A percentile compares a stretch with the other conserved stretches of the same genome.
Evolutionary conservation across 2,329 filamentous ascomycete species (phyloP).

Genomic region (Fusarium sp.): DNA sequence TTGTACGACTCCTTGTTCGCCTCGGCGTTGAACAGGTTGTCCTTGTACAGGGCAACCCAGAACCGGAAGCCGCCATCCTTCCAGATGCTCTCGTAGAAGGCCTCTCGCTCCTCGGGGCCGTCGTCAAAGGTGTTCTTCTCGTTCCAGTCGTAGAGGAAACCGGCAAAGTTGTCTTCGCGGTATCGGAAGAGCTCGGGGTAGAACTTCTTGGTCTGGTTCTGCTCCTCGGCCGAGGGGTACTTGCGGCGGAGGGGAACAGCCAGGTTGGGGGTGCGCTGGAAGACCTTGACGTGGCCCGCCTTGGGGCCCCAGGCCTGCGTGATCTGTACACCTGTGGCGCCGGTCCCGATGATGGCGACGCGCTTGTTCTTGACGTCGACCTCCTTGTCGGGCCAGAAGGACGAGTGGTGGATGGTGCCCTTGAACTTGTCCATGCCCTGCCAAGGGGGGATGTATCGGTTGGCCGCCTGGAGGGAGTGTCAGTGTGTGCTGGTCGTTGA

Average conservation of each 20-base stretch:
- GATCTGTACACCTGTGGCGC: constrained; percentile 71
- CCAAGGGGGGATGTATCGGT: constrained; percentile 69
- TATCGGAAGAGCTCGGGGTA: constrained; percentile 62
- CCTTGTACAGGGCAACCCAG: constrained; percentile 64
- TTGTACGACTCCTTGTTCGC: constrained; percentile 63
- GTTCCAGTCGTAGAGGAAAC: constrained; percentile 65
- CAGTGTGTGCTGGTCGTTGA: background rate
- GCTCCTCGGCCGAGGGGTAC: constrained; percentile 48
- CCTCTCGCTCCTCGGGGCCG: constrained; percentile 58
- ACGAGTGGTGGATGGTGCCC: constrained; percentile 67
- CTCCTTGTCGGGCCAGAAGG: constrained; percentile 66
- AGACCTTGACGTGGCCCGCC: constrained; percentile 64
- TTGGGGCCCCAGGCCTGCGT: constrained; percentile 66
- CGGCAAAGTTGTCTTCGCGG: constrained; percentile 63
- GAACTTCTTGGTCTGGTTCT: constrained; percentile 55
- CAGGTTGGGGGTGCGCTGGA: constrained; percentile 73
- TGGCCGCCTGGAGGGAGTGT: constrained; percentile 49
- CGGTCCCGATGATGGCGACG: constrained; percentile 70
- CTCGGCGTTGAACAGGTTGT: constrained; percentile 55
- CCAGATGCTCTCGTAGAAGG: constrained; percentile 60
- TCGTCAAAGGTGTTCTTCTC: constrained; percentile 66
- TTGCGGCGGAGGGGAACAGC: constrained; percentile 68
- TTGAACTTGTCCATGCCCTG: constrained; percentile 67
- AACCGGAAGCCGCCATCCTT: constrained; percentile 62
- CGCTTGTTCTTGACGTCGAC: constrained; percentile 67